Evolutionary conservation across 768 basidiomycete species (phyloP), one percentile per base, ranked within the genome.

Genomic region (Phallus indusiatus): DNA sequence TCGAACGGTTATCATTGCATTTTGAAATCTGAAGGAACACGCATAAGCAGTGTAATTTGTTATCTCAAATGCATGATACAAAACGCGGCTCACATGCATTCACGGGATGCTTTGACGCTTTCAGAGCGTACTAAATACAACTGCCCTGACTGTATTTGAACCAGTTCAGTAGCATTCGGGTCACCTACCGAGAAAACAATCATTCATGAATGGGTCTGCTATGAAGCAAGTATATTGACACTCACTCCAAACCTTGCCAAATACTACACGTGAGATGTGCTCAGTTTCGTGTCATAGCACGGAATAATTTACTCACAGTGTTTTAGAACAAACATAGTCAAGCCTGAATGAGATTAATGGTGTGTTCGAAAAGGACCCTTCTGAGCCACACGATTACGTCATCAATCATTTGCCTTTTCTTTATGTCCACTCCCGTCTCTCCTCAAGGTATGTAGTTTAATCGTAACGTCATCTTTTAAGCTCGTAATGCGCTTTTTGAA

Each of bases 231-330:
- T 9, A 5, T 35, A 34, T 18, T 28, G 28, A 28, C 46, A 83
- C 92, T 72, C 72, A 94, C 94, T 90, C 92, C 92, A 94, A 71
- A 96, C 92, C 81, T 85, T 91, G 63, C 90, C 86, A 61, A 94
- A 79, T 37, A 95, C 93, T 94, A 64, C 53, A 55, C 6, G 54
- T 37, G 50, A 36, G 17, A 49, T 18, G 8, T 52, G 51, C 61
- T 74, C 36, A 74, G 67, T 48, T 56, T 48, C n/a, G 49, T 42
- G 56, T 49, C 20, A 33, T 37, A 50, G 18, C 35, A 20, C 49
- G 42, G 37, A 63, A 60, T 51, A 60, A 63, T 57, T 48, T 28
- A 79, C 89, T 71, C 64, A 91, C 90, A 71, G 70, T 80, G 90
- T 73, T 78, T 84, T 75, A 93, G 90, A 70, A 93, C 82, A 71